Evolutionary conservation across 2,329 filamentous ascomycete species (phyloP), one percentile per base, ranked within the genome.

Genomic region (Orbilia quercus): DNA sequence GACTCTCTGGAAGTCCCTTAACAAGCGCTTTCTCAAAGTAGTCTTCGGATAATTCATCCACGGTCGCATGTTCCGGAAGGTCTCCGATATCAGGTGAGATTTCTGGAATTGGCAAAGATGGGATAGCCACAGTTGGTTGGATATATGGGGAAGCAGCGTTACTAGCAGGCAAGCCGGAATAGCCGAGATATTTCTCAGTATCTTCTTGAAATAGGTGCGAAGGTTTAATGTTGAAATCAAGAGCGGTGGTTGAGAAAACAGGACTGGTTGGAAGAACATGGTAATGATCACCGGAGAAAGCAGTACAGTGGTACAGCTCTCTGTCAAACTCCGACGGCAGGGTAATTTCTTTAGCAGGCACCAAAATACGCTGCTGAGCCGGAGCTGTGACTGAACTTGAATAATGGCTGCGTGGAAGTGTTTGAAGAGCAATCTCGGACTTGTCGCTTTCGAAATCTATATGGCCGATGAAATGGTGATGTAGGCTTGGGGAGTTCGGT

Each of bases 221-320:
- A 12, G 55, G 42, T 14, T 28, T 1, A 4, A n/a, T 22, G 9
- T 18, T 18, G 22, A 38, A 6, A 25, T 45, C 40, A 14, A 22
- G 44, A 20, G 34, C 31, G 11, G 18, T 20, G 12, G 60, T 59
- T 16, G 25, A 36, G 4, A 58, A 22, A 14, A 34, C 31, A 18
- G 69, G 69, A 42, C 69, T 73, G 1, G 42, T 20, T 14, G 69
- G 60, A 53, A 73, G 60, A 5, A 34, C n/a, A 18, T 60, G 59
- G 48, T 72, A 65, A 14, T 54, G 28, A 3, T 60, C 18, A 9
- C 28, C 9, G 9, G 14, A 20, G 7, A 3, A 22, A 20, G 1
- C 20, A 25, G 1, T 4, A 2, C 42, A 47, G 36, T 11, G 11
- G 2, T 7, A 22, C 31, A 31, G 28, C 4, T 55, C 36, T 44